Base-by-base conservation (phyloP, 2,329 filamentous ascomycete species). In the Sporothrix humicola region DNA sequence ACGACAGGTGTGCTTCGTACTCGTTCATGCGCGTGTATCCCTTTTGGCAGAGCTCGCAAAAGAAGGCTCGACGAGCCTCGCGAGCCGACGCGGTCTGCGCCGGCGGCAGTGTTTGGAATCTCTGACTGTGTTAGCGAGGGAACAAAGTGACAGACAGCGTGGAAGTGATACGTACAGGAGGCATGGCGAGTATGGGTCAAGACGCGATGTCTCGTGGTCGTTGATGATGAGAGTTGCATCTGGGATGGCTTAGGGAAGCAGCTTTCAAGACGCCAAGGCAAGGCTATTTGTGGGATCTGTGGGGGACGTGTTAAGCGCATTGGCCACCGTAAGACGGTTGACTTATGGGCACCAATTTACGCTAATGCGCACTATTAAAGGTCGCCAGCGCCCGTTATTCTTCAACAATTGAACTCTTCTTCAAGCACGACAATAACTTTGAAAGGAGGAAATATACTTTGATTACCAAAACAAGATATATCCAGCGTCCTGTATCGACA, bases 21-120 rank as follows among this genome's bases (percentile, higher is more conserved):
- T 98, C 95, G 80, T 97, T 95, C 87, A 97, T 95, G 73, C 96
- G 94, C 1, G 91, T 90, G 83, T 98, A 99, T 78, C 95, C 95
- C 84, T 98, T 98, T 76, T 92, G 90, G 85, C 96, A 98, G 72
- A 98, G 89, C 56, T 91, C 89, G 85, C 91, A 97, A 84, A 93
- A 94, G 83, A 97, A 96, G 48, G 92, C 90, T 79, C 91, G 92
- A 68, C 93, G 86, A 17, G 93, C 93, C 79, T 93, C 92, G 75
- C 93, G 91, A 9, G 93, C 93, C 2, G 88, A 87, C 37, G 86
- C 84, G 26, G 88, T 90, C 78, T 88, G 87, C 73, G 88, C 87
- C 4, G 87, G 85, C 1, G 88, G 88, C 1, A 89, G 84, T 5
- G 87, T 89, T 76, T 88, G 87, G 78, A 86, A 85, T 78, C 87